phyloP scores from a whole-genome alignment of 257 asterid species.

The Plantago ovata region DNA sequence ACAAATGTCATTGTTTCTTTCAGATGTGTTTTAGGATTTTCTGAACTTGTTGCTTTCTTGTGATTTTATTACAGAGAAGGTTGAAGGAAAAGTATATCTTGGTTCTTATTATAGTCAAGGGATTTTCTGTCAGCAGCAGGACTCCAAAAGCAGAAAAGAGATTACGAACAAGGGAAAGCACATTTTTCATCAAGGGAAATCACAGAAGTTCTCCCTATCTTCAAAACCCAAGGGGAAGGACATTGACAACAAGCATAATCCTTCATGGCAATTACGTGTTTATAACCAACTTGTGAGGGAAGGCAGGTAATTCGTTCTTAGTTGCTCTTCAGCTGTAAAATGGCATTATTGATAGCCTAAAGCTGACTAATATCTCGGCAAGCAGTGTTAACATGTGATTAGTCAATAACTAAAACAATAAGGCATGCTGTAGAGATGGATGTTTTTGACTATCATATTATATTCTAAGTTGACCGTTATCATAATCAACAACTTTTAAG shows the following conservation, averaged over 20 bases:
- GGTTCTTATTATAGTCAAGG: conserved; percentile 35
- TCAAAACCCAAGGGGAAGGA: conserved; percentile 45
- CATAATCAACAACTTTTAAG: conserved; percentile 5
- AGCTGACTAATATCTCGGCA: conserved; percentile 5
- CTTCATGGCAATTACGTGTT: conserved; percentile 58
- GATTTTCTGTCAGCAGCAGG: conserved; percentile 38
- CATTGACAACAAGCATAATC: conserved; percentile 32
- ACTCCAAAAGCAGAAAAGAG: conserved; percentile 36
- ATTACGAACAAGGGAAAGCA: conserved; percentile 34
- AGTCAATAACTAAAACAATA: conserved; percentile 4
- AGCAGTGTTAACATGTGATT: conserved; percentile 8
- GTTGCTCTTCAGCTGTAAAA: conserved; percentile 9
- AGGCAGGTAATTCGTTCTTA: conserved; percentile 57
- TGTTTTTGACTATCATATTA: conserved; percentile 3
- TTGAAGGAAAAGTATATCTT: conserved; percentile 35
- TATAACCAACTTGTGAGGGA: conserved; percentile 74
- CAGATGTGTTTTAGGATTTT: conserved; percentile 14
- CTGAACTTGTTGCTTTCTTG: conserved; percentile 8
- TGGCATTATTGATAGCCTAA: conserved; percentile 12
- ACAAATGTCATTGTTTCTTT: conserved; percentile 14
- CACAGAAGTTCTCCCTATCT: conserved; percentile 30
- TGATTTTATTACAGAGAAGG: conserved; percentile 36
- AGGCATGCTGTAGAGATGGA: conserved; percentile 1
- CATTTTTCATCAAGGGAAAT: conserved; percentile 25
- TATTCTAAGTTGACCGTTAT: conserved; percentile 8